Evolutionary conservation across 169 alveolate species (phyloP).

Genomic region (Cryptosporidium ubiquitum): DNA sequence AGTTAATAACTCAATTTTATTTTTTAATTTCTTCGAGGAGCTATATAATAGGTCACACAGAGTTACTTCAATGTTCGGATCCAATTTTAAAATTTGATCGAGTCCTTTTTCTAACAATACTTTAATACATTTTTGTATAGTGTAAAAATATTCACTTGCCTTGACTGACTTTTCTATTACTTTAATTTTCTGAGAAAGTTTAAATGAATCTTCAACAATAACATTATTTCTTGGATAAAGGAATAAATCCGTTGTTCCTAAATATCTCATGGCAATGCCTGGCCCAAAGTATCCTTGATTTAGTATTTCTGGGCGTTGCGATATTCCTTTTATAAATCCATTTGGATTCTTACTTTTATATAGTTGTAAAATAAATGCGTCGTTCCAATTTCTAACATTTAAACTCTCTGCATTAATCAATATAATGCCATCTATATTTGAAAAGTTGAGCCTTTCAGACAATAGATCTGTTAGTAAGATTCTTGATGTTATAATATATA

Average conservation of each 20-base stretch:
- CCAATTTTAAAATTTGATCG: constrained; percentile 44
- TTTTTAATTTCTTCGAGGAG: constrained; percentile 24
- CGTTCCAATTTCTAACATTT: constrained; percentile 69
- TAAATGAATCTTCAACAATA: constrained; percentile 36
- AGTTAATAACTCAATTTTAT: constrained; percentile 30
- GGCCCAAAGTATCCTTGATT: constrained; percentile 68
- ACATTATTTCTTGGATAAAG: constrained; percentile 26
- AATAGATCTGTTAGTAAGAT: constrained; percentile 75
- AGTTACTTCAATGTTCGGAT: constrained; percentile 20
- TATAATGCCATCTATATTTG: constrained; percentile 71
- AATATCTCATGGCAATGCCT: constrained; percentile 63
- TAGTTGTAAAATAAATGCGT: constrained; percentile 77
- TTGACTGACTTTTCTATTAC: constrained; percentile 59
- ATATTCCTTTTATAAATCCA: constrained; percentile 77
- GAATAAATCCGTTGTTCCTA: constrained; percentile 31
- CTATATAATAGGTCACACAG: constrained; percentile 15
- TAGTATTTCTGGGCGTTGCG: constrained; percentile 75
- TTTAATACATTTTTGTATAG: constrained; percentile 13
- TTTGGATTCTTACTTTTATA: constrained; percentile 71
- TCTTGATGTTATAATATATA: constrained; percentile 68
- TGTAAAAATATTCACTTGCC: constrained; percentile 42
- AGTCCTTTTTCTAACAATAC: constrained; percentile 52
- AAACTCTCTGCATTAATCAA: constrained; percentile 75
- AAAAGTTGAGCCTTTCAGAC: constrained; percentile 69
- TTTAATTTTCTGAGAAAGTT: background rate